Evolutionary conservation across 1,284 basidiomycete genomes (phyloP), one percentile per base, ranked within the genome.

Genomic region (Irpex sp.): DNA sequence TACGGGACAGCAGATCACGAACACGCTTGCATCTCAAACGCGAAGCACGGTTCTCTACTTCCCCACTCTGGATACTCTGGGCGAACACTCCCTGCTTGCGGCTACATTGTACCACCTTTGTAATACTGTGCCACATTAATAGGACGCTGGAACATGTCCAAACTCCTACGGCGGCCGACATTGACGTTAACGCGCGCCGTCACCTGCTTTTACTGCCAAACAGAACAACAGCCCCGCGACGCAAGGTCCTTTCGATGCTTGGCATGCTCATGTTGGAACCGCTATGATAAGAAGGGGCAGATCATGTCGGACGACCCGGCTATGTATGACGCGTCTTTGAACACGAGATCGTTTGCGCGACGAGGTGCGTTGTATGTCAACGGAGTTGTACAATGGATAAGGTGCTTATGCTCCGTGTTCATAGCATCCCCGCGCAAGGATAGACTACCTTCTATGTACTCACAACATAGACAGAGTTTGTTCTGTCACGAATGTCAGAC

Each of bases 401-500:
- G 5, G 31, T 33, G 5, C 5, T 33, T 6, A 33, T 33, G 31
- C 5, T 6, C 31, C 1, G 31, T 33, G 31, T 6, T 33, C 11
- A n/a, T 17, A 91, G 90, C 84, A 35, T 89, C 87, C 13, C 84
- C 83, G 1, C 84, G 83, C 68, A 90, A 84, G 70, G 84, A 89
- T 71, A 83, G 84, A 31, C 75, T 92, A 21, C 88, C 86, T 2
- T 82, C 84, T 26, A 72, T 79, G 57, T 88, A 87, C 78, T 81
- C 47, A 79, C 77, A 57, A 76, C 81, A 1, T 9, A 17, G 33
- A 8, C 53, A 55, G 21, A 35, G 53, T 13, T 82, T 87, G 3
- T 95, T 96, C 79, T 97, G 95, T 74, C 87, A 89, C 67, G 85
- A 84, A 9, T 97, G 95, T 73, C 85, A 90, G 66, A 92, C 92